These are phyloP conservation scores for Silene vulgaris DNA, from an alignment of 179 eudicot species.

Conservation along the genomic window DNA sequence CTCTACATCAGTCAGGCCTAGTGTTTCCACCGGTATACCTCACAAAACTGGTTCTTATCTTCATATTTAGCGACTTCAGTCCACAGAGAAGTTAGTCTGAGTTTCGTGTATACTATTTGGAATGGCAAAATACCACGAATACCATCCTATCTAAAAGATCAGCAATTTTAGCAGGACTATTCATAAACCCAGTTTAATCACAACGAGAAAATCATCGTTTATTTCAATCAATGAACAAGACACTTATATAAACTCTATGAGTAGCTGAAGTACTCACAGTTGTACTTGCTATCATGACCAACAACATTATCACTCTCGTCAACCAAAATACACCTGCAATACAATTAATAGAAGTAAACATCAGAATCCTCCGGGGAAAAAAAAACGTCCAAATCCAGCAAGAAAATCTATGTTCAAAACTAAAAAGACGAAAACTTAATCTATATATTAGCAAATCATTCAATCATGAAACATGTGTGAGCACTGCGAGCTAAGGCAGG, in stretches of 20 bases:
- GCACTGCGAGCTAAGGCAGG: not conserved
- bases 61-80: too few species aligned
- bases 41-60: too few species aligned
- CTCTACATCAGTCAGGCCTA: not conserved
- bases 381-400: too few species aligned
- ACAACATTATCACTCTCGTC: slow-evolving; percentile 79
- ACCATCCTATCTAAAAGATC: too few species aligned
- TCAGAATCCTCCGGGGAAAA: not conserved
- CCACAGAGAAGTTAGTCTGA: too few species aligned
- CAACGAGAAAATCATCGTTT: not conserved
- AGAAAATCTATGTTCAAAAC: too few species aligned
- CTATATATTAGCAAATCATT: not conserved
- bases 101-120: too few species aligned
- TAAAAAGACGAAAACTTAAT: too few species aligned
- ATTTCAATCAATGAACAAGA: not conserved
- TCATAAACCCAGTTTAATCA: not conserved
- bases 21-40: too few species aligned
- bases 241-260: not conserved
- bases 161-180: not conserved
- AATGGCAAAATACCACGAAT: too few species aligned
- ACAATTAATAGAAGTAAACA: not conserved
- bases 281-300: slow-evolving; percentile 93
- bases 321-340: slow-evolving; percentile 88
- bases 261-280: slow-evolving; percentile 53
- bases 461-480: not conserved